A percentile compares a stretch with the other conserved stretches of the same genome.
These are phyloP conservation scores for Oropetium thomaeum DNA, from an alignment of 176 grass and related monocot species.

Conservation along the genomic window DNA sequence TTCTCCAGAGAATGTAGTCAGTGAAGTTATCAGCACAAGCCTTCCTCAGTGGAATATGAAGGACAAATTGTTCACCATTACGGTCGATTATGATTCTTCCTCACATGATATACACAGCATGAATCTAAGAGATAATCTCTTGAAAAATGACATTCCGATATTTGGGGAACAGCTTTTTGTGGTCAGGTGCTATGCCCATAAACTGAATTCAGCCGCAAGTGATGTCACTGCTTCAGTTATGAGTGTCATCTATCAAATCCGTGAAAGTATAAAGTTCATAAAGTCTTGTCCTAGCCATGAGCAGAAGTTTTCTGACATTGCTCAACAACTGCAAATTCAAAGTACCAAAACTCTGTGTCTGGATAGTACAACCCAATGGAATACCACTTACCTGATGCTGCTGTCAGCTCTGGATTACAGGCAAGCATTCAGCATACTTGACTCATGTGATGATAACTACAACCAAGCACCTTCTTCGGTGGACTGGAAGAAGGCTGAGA, in stretches of 20 bases:
- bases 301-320: constrained; percentile 43
- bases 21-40: constrained; percentile 44
- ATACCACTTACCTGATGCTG: constrained; percentile 57
- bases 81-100: constrained; percentile 37
- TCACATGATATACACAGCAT: constrained; percentile 58
- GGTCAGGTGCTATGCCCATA: constrained; percentile 52
- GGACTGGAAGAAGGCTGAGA: constrained; percentile 57
- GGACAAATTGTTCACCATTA: constrained; percentile 49
- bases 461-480: constrained; percentile 36
- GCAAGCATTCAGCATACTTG: constrained; percentile 49
- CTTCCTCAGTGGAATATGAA: constrained; percentile 43
- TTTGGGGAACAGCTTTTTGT: constrained; percentile 42
- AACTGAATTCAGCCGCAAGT: constrained; percentile 41
- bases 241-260: constrained; percentile 49
- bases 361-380: constrained; percentile 54
- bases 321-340: constrained; percentile 35
- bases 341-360: constrained; percentile 40
- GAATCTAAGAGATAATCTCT: constrained; percentile 46
- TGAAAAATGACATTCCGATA: constrained; percentile 28
- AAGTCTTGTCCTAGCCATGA: constrained; percentile 34
- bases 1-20: constrained; percentile 42
- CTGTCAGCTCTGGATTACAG: constrained; percentile 50
- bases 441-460: constrained; percentile 44
- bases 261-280: constrained; percentile 65
- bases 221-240: constrained; percentile 50